These are phyloP conservation scores for Chloris gayana DNA, from an alignment of 176 grass and related monocot genomes.

Conservation along the genomic window DNA sequence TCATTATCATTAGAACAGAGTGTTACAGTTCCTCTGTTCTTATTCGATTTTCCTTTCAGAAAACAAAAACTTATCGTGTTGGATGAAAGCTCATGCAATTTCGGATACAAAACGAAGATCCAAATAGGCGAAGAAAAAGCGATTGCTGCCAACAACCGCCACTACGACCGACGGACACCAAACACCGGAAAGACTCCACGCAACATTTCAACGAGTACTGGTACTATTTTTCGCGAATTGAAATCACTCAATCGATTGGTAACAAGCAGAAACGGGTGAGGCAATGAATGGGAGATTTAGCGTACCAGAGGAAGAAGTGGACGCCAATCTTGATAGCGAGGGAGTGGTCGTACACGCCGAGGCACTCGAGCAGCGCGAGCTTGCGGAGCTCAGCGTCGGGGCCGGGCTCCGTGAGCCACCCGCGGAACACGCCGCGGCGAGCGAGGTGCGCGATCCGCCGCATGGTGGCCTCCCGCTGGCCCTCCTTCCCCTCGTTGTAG, in stretches of 20 bases:
- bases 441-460: slow-evolving; percentile 54
- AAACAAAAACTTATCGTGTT: no score
- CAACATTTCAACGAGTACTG: not conserved
- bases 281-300: no score
- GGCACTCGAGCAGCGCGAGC: slow-evolving; percentile 63
- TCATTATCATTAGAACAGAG: no score
- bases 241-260: not conserved
- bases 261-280: not conserved
- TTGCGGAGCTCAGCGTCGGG: slow-evolving; percentile 53
- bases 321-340: slow-evolving; percentile 75
- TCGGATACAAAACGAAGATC: not conserved
- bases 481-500: slow-evolving; percentile 79
- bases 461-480: slow-evolving; percentile 73
- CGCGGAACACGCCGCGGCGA: slow-evolving; percentile 61
- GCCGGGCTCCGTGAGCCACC: slow-evolving; percentile 67
- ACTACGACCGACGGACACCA: not conserved
- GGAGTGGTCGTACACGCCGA: slow-evolving; percentile 84
- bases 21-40: not conserved
- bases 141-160: not conserved
- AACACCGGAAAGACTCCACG: not conserved
- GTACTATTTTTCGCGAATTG: not conserved
- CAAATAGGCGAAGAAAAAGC: not conserved
- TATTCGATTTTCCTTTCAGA: no score
- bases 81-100: not conserved
- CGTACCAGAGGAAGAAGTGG: slow-evolving; percentile 85